These are phyloP conservation scores for Jackrogersella multiformis DNA, from an alignment of 495 filamentous ascomycete species.

Conservation along the genomic window DNA sequence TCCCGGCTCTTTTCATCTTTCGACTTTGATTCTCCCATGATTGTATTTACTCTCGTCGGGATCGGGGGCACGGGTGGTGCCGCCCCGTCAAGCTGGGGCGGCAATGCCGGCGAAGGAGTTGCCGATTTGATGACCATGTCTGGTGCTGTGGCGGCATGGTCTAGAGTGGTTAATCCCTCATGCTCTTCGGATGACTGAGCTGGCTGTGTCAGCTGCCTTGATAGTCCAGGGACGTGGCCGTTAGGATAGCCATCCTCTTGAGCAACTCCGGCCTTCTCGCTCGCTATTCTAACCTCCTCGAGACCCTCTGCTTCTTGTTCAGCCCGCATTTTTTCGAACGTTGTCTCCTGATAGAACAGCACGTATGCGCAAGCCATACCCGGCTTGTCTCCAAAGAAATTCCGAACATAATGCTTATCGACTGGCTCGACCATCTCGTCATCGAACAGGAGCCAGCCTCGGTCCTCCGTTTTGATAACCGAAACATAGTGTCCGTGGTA, in stretches of 20 bases:
- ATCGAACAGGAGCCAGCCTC: slow-evolving; percentile 95
- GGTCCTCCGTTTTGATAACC: slow-evolving; percentile 96
- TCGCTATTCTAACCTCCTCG: slow-evolving; percentile 67
- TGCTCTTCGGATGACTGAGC: slow-evolving; percentile 57
- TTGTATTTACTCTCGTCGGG: slow-evolving; percentile 42
- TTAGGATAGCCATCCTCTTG: slow-evolving; percentile 57
- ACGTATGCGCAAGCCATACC: slow-evolving; percentile 96
- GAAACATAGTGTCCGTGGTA: slow-evolving; percentile 98
- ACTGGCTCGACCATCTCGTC: slow-evolving; percentile 99
- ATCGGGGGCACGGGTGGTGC: slow-evolving; percentile 44
- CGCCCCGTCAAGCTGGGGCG: slow-evolving; percentile 43
- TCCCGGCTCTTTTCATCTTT: slow-evolving; percentile 64
- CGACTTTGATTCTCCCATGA: slow-evolving; percentile 54
- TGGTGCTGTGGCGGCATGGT: slow-evolving; percentile 70
- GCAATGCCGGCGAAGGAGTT: slow-evolving; percentile 45
- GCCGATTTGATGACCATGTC: slow-evolving; percentile 44
- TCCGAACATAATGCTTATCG: slow-evolving; percentile 94
- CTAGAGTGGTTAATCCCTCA: slow-evolving; percentile 63
- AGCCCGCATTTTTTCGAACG: slow-evolving; percentile 82
- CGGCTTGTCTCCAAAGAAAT: slow-evolving; percentile 95
- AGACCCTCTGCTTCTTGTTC: slow-evolving; percentile 84
- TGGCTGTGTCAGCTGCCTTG: slow-evolving; percentile 55
- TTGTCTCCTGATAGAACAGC: slow-evolving; percentile 97
- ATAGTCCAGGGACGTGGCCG: slow-evolving; percentile 45
- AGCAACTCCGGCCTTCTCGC: slow-evolving; percentile 62